Evolutionary conservation across 768 basidiomycete species (phyloP).

Genomic region (Phallus indusiatus): DNA sequence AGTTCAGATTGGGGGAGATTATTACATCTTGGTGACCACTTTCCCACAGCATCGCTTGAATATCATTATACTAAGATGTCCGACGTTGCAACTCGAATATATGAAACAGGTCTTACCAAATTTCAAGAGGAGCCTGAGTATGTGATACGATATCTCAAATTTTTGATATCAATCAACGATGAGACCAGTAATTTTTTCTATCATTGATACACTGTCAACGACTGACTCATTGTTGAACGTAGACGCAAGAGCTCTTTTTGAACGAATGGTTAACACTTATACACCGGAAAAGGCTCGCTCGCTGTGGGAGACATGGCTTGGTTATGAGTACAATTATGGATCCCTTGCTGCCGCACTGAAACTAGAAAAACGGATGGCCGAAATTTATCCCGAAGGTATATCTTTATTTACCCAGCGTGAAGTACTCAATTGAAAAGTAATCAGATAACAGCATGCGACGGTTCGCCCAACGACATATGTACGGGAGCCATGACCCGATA

Average conservation of each 20-base stretch:
- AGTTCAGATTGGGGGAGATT: constrained; percentile 11
- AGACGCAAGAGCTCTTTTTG: constrained; percentile 97
- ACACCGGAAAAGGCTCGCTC: constrained; percentile 64
- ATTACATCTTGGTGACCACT: not conserved
- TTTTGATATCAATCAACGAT: constrained; percentile 91
- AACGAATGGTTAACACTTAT: constrained; percentile 75
- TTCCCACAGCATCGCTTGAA: constrained; percentile 73
- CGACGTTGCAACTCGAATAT: constrained; percentile 79
- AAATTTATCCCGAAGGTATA: constrained; percentile 78
- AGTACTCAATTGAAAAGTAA: not conserved
- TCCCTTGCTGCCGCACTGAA: constrained; percentile 82
- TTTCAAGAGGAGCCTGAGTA: constrained; percentile 80
- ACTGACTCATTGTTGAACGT: constrained; percentile 1
- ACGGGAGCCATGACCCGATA: constrained; percentile 80
- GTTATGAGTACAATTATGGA: constrained; percentile 94
- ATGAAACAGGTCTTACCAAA: constrained; percentile 82
- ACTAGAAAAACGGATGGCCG: constrained; percentile 81
- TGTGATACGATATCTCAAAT: constrained; percentile 82
- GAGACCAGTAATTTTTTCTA: constrained; percentile 65
- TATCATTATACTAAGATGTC: constrained; percentile 80
- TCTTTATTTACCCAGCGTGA: not conserved
- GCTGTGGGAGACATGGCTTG: constrained; percentile 93
- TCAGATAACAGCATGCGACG: constrained; percentile 10
- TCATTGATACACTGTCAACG: constrained; percentile 2
- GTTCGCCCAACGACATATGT: constrained; percentile 40